Evolutionary conservation across 140 eudicot species (phyloP).

Genomic region (Oenanthe javanica): DNA sequence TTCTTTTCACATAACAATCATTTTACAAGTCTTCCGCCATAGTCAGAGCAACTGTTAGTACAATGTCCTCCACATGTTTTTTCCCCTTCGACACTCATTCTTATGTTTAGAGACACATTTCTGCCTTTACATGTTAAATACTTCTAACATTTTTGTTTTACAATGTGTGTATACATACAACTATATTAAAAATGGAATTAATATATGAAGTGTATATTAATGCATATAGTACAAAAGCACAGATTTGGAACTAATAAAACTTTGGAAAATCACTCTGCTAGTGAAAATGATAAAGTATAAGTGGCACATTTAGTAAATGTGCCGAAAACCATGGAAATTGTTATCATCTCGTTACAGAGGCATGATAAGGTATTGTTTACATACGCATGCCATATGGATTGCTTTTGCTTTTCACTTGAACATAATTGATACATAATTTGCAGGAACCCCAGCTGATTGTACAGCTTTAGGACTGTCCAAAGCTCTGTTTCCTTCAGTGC

Average conservation of each 20-base stretch:
- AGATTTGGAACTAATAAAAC: background rate
- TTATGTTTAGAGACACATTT: background rate
- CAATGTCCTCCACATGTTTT: background rate
- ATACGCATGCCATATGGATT: background rate
- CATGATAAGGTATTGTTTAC: background rate
- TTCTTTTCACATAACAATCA: background rate
- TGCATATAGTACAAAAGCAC: background rate
- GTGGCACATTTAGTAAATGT: too few relatives aligned
- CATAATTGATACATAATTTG: slow-evolving; percentile 7
- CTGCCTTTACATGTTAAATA: background rate
- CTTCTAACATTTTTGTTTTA: too few relatives aligned
- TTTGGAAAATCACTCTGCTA: background rate
- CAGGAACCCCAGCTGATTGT: slow-evolving; percentile 97
- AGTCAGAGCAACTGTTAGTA: background rate
- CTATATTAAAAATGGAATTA: background rate
- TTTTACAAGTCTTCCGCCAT: background rate
- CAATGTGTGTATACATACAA: too few relatives aligned
- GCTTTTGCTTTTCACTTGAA: background rate
- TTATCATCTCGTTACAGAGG: background rate
- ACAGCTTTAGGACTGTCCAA: slow-evolving; percentile 72
- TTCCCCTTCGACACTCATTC: background rate
- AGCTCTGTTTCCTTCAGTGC: slow-evolving; percentile 63
- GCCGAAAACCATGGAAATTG: background rate
- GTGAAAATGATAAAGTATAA: background rate
- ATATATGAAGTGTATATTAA: background rate